Evolutionary conservation across 331 rosid genomes (phyloP), one percentile per base, ranked within the genome.

Genomic region (Saraca asoca): DNA sequence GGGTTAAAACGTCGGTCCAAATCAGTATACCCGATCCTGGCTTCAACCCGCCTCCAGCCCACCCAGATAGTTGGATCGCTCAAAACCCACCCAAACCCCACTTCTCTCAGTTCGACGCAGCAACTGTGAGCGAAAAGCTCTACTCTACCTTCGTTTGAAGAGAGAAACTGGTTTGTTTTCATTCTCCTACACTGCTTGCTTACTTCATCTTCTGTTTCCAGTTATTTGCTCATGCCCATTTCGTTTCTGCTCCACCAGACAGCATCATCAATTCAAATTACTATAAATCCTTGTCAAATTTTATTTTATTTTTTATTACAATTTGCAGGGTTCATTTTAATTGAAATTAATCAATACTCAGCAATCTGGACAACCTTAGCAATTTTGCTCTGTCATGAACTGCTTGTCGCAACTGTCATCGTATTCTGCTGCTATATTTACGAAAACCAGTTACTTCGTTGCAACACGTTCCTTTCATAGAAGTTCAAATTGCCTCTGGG

Each of bases 331-430:
- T 51, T 51, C 1, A 8, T n/a, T 2, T 57, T 13, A 12, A 5
- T 34, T 7, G 6, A 46, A 34, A 71, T 34, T 6, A 62, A n/a
- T 48, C 19, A 4, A 6, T 18, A 35, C 41, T 12, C 68, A 50
- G 79, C 39, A 60, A 44, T 59, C 57, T 7, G 14, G 44, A 14
- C 60, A 49, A 37, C n/a, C 68, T 57, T 54, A 70, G 18, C n/a
- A 64, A 24, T 34, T 39, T 50, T 35, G 37, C 64, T 41, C 16
- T 74, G 80, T 80, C 73, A 88, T 88, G 97, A 91, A 64, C 83
- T 69, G 83, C 79, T 73, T 81, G 62, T 78, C 82, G 13, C 83
- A 77, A 5, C 61, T 87, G n/a, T 75, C 93, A 66, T 75, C 83
- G 0, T 72, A 58, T 52, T 69, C 90, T n/a, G 73, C 89, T n/a